phyloP scores from a whole-genome alignment of 163 green algal species.

The Scenedesmus sp. region DNA sequence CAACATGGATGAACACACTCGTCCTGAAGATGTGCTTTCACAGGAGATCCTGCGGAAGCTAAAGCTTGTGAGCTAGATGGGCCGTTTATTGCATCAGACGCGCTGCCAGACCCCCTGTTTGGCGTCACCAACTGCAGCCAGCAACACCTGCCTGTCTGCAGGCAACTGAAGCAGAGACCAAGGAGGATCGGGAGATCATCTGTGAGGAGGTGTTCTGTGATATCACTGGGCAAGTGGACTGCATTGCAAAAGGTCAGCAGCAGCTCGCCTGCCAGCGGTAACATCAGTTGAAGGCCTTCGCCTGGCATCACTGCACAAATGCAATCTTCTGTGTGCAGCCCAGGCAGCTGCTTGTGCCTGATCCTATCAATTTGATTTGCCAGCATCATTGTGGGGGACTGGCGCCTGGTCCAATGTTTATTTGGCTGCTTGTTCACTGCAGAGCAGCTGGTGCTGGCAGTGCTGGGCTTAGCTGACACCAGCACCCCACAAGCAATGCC shows the following conservation, averaged over 20 bases:
- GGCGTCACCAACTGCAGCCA: neutral
- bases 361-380: neutral
- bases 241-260: constrained; percentile 58
- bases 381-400: neutral
- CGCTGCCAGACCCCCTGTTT: neutral
- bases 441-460: neutral
- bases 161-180: constrained; percentile 78
- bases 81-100: neutral
- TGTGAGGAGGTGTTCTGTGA: constrained; percentile 90
- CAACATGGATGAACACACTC: constrained; percentile 33
- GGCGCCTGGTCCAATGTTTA: neutral
- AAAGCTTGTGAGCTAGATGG: constrained; percentile 26
- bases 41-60: constrained; percentile 56
- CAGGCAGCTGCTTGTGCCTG: neutral
- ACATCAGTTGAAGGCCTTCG: neutral
- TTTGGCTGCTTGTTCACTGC: neutral
- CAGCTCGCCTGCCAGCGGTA: neutral
- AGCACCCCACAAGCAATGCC: neutral
- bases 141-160: constrained; percentile 56
- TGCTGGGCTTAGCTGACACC: neutral
- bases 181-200: constrained; percentile 88
- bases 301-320: neutral
- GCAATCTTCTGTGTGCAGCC: neutral
- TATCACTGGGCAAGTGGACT: constrained; percentile 84
- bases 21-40: constrained; percentile 47